phyloP scores from a whole-genome alignment of 2,329 filamentous ascomycete species.

The Delphinella strobiligena region DNA sequence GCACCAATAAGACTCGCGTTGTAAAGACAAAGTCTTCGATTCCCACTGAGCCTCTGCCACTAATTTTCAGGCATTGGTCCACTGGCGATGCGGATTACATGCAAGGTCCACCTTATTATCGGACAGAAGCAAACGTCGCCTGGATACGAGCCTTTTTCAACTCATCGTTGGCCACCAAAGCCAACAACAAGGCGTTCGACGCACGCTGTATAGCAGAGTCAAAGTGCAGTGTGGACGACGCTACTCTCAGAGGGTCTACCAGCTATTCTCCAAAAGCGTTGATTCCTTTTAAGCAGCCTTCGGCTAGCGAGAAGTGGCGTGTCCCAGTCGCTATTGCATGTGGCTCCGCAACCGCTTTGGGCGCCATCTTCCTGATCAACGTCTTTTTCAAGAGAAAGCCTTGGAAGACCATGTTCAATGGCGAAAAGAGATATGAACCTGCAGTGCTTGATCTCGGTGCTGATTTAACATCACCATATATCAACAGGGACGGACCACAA shows the following conservation, averaged over 20 bases:
- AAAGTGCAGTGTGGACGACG: constrained; percentile 3
- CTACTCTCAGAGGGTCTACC: constrained; percentile 3
- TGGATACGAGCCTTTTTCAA: constrained; percentile 41
- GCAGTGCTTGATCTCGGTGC: neutral
- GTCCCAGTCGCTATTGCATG: neutral
- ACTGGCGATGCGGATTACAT: constrained; percentile 32
- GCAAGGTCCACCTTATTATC: constrained; percentile 30
- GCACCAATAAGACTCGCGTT: constrained; percentile 23
- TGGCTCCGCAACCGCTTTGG: constrained; percentile 2
- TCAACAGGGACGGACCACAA: no score
- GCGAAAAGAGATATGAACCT: neutral
- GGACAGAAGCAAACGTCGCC: constrained; percentile 30
- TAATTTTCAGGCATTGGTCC: constrained; percentile 38
- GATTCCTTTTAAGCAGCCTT: neutral
- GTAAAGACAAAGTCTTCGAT: constrained; percentile 23
- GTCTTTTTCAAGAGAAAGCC: constrained; percentile 7
- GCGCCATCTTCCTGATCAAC: constrained; percentile 3
- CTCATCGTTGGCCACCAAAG: constrained; percentile 27
- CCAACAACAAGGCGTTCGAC: neutral
- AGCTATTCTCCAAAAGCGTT: constrained; percentile 1
- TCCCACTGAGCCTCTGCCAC: constrained; percentile 29
- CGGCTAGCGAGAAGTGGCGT: constrained; percentile 1
- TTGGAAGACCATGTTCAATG: constrained; percentile 4
- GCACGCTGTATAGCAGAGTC: neutral
- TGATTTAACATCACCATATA: constrained; percentile 3